Conservation (phyloP, 2,329 filamentous ascomycete genomes). For the Penicillium palitans region DNA sequence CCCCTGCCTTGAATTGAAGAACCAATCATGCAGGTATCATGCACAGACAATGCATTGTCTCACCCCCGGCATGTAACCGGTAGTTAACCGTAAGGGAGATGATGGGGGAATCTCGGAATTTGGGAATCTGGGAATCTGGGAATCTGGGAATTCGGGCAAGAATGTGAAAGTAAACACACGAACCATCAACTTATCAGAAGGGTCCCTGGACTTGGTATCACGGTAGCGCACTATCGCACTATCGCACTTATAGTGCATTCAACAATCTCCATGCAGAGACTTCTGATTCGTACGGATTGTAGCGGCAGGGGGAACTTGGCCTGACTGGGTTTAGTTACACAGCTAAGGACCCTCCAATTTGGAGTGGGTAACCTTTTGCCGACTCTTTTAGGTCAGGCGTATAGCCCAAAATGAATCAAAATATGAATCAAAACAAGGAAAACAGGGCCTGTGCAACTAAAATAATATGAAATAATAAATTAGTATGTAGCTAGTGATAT, state of each 20-base stretch:
- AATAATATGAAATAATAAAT: neutral
- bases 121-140: too few species aligned
- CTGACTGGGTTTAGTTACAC: slow-evolving; percentile 11
- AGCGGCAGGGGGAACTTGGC: slow-evolving; percentile 7
- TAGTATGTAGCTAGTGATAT: neutral
- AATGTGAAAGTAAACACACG: slow-evolving; percentile 7
- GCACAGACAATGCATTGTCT: slow-evolving; percentile 6
- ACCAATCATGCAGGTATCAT: neutral
- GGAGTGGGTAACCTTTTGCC: slow-evolving; percentile 1
- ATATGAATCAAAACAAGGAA: neutral
- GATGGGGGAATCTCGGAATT: too few species aligned
- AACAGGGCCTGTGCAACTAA: neutral
- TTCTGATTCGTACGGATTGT: slow-evolving; percentile 1
- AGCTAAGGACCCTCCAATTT: slow-evolving; percentile 8
- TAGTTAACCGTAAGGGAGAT: neutral
- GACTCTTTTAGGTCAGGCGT: slow-evolving; percentile 1
- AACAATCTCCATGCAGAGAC: neutral
- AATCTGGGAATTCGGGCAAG: too few species aligned
- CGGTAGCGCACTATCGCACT: neutral
- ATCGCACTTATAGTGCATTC: neutral
- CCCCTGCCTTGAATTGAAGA: neutral
- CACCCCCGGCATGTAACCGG: slow-evolving; percentile 7
- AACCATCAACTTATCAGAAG: neutral
- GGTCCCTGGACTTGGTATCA: neutral
- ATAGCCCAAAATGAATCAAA: neutral